Conservation (phyloP, 1,284 basidiomycete genomes). For the Marasmius tenuissimus region DNA sequence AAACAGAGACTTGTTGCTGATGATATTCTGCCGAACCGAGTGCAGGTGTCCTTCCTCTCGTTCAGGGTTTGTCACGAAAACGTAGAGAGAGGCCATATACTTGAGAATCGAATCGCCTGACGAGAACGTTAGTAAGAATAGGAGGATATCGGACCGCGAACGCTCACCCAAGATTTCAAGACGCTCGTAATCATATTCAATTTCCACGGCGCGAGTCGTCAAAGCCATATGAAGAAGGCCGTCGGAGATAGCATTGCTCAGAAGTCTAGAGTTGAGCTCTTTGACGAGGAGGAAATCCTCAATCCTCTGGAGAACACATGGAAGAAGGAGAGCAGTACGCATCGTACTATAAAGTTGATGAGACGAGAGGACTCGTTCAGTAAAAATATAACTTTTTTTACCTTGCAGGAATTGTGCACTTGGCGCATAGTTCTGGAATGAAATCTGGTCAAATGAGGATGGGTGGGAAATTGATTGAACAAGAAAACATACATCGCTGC, state of each 20-base stretch:
- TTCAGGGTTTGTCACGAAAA: constrained; percentile 66
- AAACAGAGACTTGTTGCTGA: constrained; percentile 70
- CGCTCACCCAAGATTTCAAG: constrained; percentile 74
- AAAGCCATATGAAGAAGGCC: constrained; percentile 63
- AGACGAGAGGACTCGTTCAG: constrained; percentile 6
- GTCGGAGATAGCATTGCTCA: constrained; percentile 61
- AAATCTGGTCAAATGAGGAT: constrained; percentile 46
- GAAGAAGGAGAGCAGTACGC: constrained; percentile 65
- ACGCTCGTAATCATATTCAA: constrained; percentile 77
- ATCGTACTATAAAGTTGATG: constrained; percentile 46
- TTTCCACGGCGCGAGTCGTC: constrained; percentile 62
- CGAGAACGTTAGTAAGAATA: constrained; percentile 11
- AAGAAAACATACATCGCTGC: background rate
- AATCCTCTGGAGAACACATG: constrained; percentile 68
- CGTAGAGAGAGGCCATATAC: constrained; percentile 69
- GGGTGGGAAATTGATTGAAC: background rate
- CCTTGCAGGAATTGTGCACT: constrained; percentile 75
- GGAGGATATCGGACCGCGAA: constrained; percentile 5
- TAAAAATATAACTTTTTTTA: constrained; percentile 25
- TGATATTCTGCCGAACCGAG: constrained; percentile 59
- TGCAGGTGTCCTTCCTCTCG: constrained; percentile 67
- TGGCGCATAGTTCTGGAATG: constrained; percentile 75
- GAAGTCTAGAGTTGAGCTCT: constrained; percentile 71
- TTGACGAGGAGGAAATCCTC: constrained; percentile 73
- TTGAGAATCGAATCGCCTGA: constrained; percentile 82